Percentiles rank a stretch among this genome's conserved stretches.
These are phyloP conservation scores for Neofusicoccum umdonicola DNA, from an alignment of 2,329 filamentous ascomycete species.

Conservation along the genomic window DNA sequence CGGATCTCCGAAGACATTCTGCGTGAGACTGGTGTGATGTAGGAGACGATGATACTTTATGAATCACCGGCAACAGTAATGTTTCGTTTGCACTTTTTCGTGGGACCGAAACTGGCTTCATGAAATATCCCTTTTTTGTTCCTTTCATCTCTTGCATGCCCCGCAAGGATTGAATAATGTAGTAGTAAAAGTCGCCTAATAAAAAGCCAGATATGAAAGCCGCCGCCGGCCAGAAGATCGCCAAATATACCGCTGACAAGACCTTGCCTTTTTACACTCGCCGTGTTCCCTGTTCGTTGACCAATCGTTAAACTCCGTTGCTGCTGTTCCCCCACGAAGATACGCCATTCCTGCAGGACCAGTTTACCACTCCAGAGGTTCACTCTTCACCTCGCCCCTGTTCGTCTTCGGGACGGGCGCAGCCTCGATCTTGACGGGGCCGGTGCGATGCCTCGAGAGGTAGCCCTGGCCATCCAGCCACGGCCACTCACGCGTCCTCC, in stretches of 20 bases:
- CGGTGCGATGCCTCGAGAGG: slow-evolving; percentile 56
- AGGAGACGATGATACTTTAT: background rate
- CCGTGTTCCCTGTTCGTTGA: slow-evolving; percentile 7
- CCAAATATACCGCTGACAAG: background rate
- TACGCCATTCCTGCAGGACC: background rate
- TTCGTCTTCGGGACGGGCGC: slow-evolving; percentile 83
- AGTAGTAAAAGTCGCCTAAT: background rate
- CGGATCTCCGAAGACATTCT: background rate
- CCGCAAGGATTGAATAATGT: background rate
- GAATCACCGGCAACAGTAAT: no score
- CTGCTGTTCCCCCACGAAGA: background rate
- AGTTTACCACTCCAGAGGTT: slow-evolving; percentile 81
- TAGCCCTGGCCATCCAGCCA: slow-evolving; percentile 90
- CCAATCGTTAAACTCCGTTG: background rate
- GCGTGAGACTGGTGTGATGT: background rate
- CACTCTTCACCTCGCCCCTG: slow-evolving; percentile 75
- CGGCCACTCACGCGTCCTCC: slow-evolving; percentile 73
- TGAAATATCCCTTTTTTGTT: background rate
- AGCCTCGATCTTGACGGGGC: slow-evolving; percentile 62
- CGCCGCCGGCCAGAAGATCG: background rate
- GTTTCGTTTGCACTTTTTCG: no score
- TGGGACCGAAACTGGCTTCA: background rate
- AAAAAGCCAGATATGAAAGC: background rate
- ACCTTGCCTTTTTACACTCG: background rate
- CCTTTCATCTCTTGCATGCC: background rate